Percentiles rank a stretch among this genome's conserved stretches.
phyloP scores from a whole-genome alignment of 164 flowering plant genomes.

The Chimonanthus salicifolius region DNA sequence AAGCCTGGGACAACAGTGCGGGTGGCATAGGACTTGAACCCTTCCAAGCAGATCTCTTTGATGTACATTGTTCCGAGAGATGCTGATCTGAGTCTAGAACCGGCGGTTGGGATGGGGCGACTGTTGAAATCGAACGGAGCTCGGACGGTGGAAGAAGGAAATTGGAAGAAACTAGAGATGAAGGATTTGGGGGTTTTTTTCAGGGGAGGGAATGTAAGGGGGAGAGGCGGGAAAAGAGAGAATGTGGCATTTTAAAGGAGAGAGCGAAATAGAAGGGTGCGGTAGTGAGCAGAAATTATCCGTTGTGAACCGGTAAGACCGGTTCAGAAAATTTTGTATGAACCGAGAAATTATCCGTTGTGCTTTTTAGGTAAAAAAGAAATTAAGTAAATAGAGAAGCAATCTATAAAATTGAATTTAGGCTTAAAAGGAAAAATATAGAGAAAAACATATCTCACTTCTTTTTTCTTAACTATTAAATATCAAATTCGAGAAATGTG shows the following conservation, averaged over 20 bases:
- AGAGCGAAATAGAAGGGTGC: background rate
- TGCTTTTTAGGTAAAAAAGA: too few species aligned
- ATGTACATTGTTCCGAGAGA: conserved; percentile 44
- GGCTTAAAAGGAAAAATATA: too few species aligned
- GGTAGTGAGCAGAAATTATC: background rate
- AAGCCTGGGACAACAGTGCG: conserved; percentile 91
- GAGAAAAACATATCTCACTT: too few species aligned
- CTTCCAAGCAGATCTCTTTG: conserved; percentile 87
- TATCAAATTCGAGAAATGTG: too few species aligned
- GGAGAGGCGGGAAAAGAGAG: conserved; percentile 3
- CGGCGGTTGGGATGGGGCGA: background rate
- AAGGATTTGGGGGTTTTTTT: background rate
- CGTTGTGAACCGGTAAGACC: too few species aligned
- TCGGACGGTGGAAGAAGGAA: background rate
- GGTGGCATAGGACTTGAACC: conserved; percentile 97
- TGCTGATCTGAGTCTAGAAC: background rate
- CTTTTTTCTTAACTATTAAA: too few species aligned
- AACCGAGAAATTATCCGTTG: too few species aligned
- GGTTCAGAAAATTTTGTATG: too few species aligned
- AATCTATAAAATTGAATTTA: too few species aligned
- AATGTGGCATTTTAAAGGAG: background rate
- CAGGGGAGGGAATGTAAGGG: background rate
- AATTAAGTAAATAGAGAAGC: too few species aligned
- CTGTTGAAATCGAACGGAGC: background rate
- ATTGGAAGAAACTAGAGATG: background rate